phyloP scores from a whole-genome alignment of 148 eudicot species.

The Amaranthus hypochondriacus region DNA sequence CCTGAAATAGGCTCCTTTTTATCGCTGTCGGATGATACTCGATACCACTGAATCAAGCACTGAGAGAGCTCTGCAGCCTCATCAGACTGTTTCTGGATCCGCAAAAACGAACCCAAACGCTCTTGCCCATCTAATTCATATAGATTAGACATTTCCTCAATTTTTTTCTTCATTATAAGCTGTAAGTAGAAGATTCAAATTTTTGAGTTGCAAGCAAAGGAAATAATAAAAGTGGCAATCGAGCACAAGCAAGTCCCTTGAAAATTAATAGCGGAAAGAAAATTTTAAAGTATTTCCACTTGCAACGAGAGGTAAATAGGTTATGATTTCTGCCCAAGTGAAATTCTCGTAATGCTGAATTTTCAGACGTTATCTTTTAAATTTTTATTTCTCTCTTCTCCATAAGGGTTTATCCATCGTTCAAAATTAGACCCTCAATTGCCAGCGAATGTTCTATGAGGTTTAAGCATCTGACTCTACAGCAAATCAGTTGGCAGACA shows the following conservation, averaged over 20 bases:
- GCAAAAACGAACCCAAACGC: slow-evolving; percentile 75
- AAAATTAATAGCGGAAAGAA: neutral
- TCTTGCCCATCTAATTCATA: slow-evolving; percentile 78
- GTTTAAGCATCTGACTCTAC: too few relatives aligned
- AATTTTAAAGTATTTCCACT: neutral
- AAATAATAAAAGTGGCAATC: neutral
- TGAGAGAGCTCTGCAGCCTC: slow-evolving; percentile 60
- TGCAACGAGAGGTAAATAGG: neutral
- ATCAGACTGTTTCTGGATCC: slow-evolving; percentile 55
- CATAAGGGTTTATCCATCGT: neutral
- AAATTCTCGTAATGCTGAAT: neutral
- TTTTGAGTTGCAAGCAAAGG: neutral
- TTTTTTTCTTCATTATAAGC: slow-evolving; percentile 66
- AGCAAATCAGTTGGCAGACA: too few relatives aligned
- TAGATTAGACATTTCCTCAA: slow-evolving; percentile 36
- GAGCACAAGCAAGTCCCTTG: neutral
- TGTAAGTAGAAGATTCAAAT: slow-evolving; percentile 26
- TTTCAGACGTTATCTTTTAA: neutral
- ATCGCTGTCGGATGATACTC: slow-evolving; percentile 53
- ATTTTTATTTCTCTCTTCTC: neutral
- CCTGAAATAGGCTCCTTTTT: slow-evolving; percentile 87
- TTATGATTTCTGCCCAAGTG: neutral
- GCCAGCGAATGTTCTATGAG: too few relatives aligned
- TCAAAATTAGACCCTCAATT: neutral
- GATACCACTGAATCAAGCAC: slow-evolving; percentile 88